Conservation (phyloP, 176 grass and related monocot genomes). For the maize (Zea mays) region DNA sequence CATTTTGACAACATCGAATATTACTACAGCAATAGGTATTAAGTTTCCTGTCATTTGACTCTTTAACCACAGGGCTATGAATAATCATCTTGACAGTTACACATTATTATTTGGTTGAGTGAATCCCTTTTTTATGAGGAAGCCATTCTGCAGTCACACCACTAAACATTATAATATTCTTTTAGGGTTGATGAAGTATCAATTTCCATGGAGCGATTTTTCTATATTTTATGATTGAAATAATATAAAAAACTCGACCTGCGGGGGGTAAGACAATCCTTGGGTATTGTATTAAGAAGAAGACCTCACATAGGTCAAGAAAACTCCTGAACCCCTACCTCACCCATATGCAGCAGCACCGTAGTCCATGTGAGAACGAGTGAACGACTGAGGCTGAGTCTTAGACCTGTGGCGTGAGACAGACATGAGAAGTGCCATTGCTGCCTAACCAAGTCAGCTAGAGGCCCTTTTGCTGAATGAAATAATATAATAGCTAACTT, state of each 20-base stretch:
- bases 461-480: neutral
- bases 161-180: slow-evolving; percentile 17
- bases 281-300: no score
- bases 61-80: neutral
- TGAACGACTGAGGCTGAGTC: no score
- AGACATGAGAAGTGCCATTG: no score
- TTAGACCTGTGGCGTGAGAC: no score
- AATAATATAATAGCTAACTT: neutral
- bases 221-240: slow-evolving; percentile 13
- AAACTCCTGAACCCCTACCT: no score
- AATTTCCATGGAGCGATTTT: slow-evolving; percentile 21
- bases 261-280: no score
- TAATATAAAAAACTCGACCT: neutral
- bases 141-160: neutral
- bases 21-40: slow-evolving; percentile 95
- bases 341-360: no score
- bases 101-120: slow-evolving; percentile 23
- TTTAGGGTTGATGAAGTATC: neutral
- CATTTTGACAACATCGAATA: slow-evolving; percentile 99
- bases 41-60: slow-evolving; percentile 35
- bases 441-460: no score
- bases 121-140: neutral
- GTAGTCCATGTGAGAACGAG: no score
- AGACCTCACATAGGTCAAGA: no score
- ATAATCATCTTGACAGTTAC: slow-evolving; percentile 6